A percentile compares a stretch with the other conserved stretches of the same genome.
These are phyloP conservation scores for Pleurotus pulmonarius DNA, from an alignment of 768 basidiomycete species.

Conservation along the genomic window DNA sequence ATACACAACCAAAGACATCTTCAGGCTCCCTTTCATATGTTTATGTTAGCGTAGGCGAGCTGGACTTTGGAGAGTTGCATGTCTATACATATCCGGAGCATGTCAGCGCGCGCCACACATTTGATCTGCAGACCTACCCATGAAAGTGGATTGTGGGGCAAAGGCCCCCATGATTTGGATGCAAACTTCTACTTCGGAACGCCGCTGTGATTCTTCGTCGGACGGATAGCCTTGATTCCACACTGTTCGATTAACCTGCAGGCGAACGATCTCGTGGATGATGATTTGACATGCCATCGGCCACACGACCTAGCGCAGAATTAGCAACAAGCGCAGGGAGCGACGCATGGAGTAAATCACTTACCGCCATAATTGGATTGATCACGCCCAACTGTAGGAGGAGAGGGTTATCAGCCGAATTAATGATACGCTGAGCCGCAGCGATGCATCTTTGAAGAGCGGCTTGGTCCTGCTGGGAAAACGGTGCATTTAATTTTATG, in stretches of 20 bases:
- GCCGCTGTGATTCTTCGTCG: constrained; percentile 27
- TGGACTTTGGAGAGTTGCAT: constrained; percentile 1
- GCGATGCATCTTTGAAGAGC: constrained; percentile 5
- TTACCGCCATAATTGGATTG: constrained; percentile 49
- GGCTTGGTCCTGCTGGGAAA: not conserved
- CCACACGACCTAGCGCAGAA: constrained; percentile 36
- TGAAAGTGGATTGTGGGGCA: not conserved
- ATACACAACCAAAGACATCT: too few species aligned
- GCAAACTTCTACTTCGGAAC: not conserved
- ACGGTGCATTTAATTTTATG: constrained; percentile 9
- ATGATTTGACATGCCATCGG: constrained; percentile 42
- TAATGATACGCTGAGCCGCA: constrained; percentile 24
- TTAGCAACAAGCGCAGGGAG: constrained; percentile 6
- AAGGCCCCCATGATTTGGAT: constrained; percentile 2
- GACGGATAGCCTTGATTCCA: constrained; percentile 25
- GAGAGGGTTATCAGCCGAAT: constrained; percentile 22
- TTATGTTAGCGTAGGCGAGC: not conserved
- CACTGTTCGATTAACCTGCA: constrained; percentile 14
- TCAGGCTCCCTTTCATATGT: not conserved
- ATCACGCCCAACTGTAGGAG: constrained; percentile 34
- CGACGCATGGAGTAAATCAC: constrained; percentile 16
- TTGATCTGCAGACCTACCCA: not conserved
- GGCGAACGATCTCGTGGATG: constrained; percentile 37
- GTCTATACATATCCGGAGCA: not conserved
- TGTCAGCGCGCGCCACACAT: not conserved